Percentiles rank a stretch among this genome's conserved stretches.
These are phyloP conservation scores for Pichia nanzhaoensis DNA, from an alignment of 805 yeast genomes.

Conservation along the genomic window DNA sequence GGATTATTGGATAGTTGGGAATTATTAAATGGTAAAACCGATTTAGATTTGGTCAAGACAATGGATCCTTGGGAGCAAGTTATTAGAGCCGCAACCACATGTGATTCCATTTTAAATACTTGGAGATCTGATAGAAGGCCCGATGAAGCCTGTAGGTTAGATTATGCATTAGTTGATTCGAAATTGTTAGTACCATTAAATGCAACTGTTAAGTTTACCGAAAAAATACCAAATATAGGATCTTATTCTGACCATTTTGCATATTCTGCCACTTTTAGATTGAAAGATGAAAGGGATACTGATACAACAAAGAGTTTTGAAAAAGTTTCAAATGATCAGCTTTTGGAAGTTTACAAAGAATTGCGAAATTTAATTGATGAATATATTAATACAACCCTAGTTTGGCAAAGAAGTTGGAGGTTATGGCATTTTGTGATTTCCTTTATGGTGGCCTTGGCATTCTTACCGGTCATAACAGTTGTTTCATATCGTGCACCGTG, in stretches of 20 bases:
- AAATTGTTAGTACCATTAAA: constrained; percentile 42
- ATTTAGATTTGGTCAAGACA: constrained; percentile 34
- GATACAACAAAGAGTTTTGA: background rate
- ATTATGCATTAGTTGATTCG: constrained; percentile 77
- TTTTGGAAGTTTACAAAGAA: constrained; percentile 38
- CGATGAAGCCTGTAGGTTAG: constrained; percentile 79
- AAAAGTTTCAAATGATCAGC: constrained; percentile 6
- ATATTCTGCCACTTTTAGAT: constrained; percentile 41
- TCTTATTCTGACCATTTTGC: constrained; percentile 94
- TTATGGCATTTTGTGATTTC: constrained; percentile 56
- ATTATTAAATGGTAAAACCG: constrained; percentile 45
- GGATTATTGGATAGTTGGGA: constrained; percentile 81
- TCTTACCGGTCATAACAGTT: constrained; percentile 52
- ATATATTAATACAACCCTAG: constrained; percentile 44
- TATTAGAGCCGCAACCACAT: constrained; percentile 71
- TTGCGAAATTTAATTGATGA: constrained; percentile 40
- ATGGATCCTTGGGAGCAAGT: constrained; percentile 60
- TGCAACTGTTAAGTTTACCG: constrained; percentile 75
- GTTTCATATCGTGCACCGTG: constrained; percentile 49
- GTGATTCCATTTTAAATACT: constrained; percentile 81
- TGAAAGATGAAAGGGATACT: background rate
- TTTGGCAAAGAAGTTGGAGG: constrained; percentile 61
- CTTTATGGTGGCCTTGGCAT: constrained; percentile 42
- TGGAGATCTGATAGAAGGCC: constrained; percentile 59
- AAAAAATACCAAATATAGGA: constrained; percentile 56